Evolutionary conservation across 2,329 filamentous ascomycete genomes (phyloP), one percentile per base, ranked within the genome.

Genomic region (Neofusicoccum ribis): DNA sequence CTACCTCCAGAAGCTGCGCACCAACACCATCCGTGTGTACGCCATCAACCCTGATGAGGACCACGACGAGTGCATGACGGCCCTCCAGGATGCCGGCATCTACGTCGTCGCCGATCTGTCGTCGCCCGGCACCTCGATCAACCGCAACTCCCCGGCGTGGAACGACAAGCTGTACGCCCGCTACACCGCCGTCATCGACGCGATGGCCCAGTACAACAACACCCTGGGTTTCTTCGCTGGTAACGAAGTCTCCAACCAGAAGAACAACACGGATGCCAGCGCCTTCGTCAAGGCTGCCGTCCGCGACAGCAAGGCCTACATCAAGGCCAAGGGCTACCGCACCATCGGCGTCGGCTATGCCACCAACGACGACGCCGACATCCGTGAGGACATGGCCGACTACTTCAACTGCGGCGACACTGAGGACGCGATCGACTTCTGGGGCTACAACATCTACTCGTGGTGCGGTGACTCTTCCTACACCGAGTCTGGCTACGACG

Each of bases 391-490:
- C 73, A 88, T 98, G 74, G 91, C 92, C 70, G 83, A 92, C 76
- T 99, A 96, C 86, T 97, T 99, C 83, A 93, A 97, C 85, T 99
- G 95, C 76, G 91, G 93, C 67, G 76, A 83, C 65, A 17, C 58
- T 41, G 81, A 83, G 8, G 80, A 81, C 74, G 79, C 90, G 67
- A 96, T 98, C 70, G 95, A 99, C 80, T 98, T 96, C 85, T 99
- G 93, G 91, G 95, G 95, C 66, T 98, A 98, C 89, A 99, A 99
- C 85, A 97, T 98, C 82, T 99, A 99, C 86, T 96, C 93, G 63
- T 99, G 95, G 95, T 99, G 95, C 78, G 95, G 94, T 71, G 79
- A 93, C 71, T 96, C 91, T 74, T 87, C 83, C 73, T 96, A 90
- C 82, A 75, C 83, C 43, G 75, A 84, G 66, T 97, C 95, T 3